Conservation (phyloP, 495 filamentous ascomycete genomes). For the Penicillium ucsense region DNA sequence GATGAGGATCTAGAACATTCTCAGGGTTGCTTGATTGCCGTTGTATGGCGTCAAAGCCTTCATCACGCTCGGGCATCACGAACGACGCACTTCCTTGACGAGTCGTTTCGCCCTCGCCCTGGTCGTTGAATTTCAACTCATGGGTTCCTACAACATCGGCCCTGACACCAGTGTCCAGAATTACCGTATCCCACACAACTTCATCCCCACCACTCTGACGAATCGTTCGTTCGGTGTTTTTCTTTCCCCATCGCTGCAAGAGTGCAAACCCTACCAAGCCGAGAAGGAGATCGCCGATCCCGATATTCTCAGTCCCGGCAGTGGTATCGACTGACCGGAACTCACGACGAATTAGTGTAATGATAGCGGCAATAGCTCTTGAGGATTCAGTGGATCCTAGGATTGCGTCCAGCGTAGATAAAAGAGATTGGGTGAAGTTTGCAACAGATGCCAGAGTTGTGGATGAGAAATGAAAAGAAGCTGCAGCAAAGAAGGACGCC, state of each 20-base stretch:
- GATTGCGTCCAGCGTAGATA: constrained; percentile 62
- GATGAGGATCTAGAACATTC: constrained; percentile 8
- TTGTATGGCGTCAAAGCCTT: constrained; percentile 39
- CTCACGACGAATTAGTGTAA: constrained; percentile 62
- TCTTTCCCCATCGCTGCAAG: constrained; percentile 58
- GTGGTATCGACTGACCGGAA: constrained; percentile 55
- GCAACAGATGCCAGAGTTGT: constrained; percentile 51
- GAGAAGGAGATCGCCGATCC: constrained; percentile 55
- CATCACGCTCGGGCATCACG: constrained; percentile 30
- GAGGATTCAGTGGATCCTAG: constrained; percentile 73
- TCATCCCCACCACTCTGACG: constrained; percentile 47
- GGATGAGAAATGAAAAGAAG: constrained; percentile 61
- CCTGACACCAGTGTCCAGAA: constrained; percentile 52
- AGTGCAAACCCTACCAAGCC: constrained; percentile 63
- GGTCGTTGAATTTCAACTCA: constrained; percentile 18
- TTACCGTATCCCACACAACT: constrained; percentile 71
- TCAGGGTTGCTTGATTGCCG: constrained; percentile 22
- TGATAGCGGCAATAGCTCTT: constrained; percentile 69
- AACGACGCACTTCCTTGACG: constrained; percentile 25
- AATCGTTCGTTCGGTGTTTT: constrained; percentile 45
- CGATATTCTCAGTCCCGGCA: constrained; percentile 49
- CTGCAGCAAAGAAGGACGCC: constrained; percentile 56
- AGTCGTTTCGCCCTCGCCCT: constrained; percentile 5
- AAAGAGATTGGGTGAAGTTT: constrained; percentile 53
- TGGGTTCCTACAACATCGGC: constrained; percentile 47